Evolutionary conservation across 2,329 filamentous ascomycete genomes (phyloP).

Genomic region (Macrophomina tecta): DNA sequence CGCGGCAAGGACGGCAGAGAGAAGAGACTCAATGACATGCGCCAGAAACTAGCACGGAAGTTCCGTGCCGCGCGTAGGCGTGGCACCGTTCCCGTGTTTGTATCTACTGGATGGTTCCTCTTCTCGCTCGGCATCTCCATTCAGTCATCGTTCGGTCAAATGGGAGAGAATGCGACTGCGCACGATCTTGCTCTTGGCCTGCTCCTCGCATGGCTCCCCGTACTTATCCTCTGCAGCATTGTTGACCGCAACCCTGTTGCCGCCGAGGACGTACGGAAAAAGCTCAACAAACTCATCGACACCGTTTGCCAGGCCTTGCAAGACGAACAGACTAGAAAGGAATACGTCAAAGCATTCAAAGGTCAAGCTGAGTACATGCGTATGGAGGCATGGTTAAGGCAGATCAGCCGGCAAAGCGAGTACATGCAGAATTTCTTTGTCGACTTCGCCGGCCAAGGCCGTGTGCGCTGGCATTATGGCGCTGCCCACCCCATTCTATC

Average conservation of each 20-base stretch:
- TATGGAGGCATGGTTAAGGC: conserved; percentile 36
- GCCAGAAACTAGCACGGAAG: conserved; percentile 46
- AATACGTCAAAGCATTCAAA: conserved; percentile 40
- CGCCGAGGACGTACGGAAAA: conserved; percentile 46
- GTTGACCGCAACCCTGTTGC: conserved; percentile 55
- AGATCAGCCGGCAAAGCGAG: conserved; percentile 34
- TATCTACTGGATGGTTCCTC: conserved; percentile 53
- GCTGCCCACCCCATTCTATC: conserved; percentile 52
- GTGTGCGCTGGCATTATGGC: conserved; percentile 48
- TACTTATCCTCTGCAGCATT: conserved; percentile 52
- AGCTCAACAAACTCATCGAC: conserved; percentile 49
- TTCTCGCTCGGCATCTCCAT: conserved; percentile 47
- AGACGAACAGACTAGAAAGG: conserved; percentile 36
- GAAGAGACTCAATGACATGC: conserved; percentile 40
- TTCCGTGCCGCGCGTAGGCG: conserved; percentile 49
- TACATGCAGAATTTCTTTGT: conserved; percentile 45
- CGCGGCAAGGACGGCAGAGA: conserved; percentile 36
- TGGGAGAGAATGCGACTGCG: conserved; percentile 50
- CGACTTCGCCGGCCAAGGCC: conserved; percentile 46
- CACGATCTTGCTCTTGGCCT: conserved; percentile 54
- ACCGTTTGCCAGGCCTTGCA: conserved; percentile 42
- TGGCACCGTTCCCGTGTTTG: conserved; percentile 50
- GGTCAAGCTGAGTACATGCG: conserved; percentile 34
- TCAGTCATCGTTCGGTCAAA: conserved; percentile 42
- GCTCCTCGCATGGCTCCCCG: conserved; percentile 53